phyloP scores from a whole-genome alignment of 345 rosid species.

The Eucalyptus pauciflora region DNA sequence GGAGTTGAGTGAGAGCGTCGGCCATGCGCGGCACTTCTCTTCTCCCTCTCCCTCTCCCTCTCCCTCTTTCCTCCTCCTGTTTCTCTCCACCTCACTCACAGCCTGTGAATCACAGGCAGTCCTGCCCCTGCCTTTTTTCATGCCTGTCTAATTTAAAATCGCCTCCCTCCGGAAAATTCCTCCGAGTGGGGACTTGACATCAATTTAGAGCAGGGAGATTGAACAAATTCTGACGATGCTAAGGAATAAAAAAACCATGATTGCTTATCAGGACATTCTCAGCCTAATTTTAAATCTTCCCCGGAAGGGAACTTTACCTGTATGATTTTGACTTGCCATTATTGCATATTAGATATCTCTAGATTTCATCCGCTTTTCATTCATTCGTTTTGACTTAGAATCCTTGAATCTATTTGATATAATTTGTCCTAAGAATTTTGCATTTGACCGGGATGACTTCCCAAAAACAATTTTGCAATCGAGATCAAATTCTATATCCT shows the following conservation, averaged over 20 bases:
- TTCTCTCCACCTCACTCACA: background rate
- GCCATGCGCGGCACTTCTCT: background rate
- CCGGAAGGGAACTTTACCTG: background rate
- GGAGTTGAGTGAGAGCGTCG: background rate
- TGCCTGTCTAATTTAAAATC: background rate
- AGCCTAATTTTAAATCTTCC: background rate
- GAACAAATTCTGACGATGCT: background rate
- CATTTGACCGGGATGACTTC: background rate
- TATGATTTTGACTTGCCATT: background rate
- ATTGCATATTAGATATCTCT: background rate
- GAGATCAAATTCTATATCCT: no score
- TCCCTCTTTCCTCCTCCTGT: background rate
- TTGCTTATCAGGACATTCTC: background rate
- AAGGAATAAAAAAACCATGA: background rate
- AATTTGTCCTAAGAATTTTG: background rate
- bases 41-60: accelerated
- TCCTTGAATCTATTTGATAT: background rate
- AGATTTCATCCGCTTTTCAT: background rate
- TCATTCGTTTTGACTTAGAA: background rate
- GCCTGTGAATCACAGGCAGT: background rate
- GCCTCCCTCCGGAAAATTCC: background rate
- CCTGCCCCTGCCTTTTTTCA: background rate
- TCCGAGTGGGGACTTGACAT: background rate
- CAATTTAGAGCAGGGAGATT: background rate
- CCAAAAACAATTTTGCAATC: background rate